Conservation (phyloP, 208 protist genomes). For the Blastocrithidia nonstop region DNA sequence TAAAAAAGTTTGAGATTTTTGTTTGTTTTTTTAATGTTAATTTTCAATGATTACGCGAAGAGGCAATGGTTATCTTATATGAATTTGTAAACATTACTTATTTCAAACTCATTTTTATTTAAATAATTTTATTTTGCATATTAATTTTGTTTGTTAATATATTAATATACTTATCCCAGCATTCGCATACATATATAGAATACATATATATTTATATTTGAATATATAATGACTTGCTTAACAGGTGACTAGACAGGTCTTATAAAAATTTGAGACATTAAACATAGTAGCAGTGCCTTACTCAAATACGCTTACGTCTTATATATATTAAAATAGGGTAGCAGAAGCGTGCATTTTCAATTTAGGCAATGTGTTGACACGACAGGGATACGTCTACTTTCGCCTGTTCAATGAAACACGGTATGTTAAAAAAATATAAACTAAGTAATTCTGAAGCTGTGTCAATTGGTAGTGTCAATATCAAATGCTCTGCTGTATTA, state of each 20-base stretch:
- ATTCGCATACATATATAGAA: too few relatives aligned
- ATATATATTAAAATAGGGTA: too few relatives aligned
- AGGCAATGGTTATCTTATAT: too few relatives aligned
- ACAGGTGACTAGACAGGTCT: constrained; percentile 74
- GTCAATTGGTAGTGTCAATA: constrained; percentile 15
- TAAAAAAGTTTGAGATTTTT: too few relatives aligned
- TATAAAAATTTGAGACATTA: constrained; percentile 76
- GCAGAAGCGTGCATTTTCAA: constrained; percentile 36
- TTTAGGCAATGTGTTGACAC: constrained; percentile 67
- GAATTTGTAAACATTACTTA: too few relatives aligned
- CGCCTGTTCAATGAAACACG: constrained; percentile 45
- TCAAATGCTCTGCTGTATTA: constrained; percentile 16
- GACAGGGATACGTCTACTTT: constrained; percentile 31
- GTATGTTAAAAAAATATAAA: constrained; percentile 34
- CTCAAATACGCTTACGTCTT: constrained; percentile 49
- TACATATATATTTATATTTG: too few relatives aligned
- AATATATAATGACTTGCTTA: constrained; percentile 70
- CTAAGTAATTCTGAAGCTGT: constrained; percentile 13
- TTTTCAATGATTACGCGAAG: too few relatives aligned
- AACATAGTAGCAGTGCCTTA: constrained; percentile 42
- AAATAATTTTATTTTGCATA: too few relatives aligned
- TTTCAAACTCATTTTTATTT: too few relatives aligned
- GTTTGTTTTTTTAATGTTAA: too few relatives aligned
- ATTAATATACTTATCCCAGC: too few relatives aligned
- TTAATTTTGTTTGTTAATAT: too few relatives aligned